phyloP scores from a whole-genome alignment of 805 yeast genomes.

The Hanseniaspora singularis region DNA sequence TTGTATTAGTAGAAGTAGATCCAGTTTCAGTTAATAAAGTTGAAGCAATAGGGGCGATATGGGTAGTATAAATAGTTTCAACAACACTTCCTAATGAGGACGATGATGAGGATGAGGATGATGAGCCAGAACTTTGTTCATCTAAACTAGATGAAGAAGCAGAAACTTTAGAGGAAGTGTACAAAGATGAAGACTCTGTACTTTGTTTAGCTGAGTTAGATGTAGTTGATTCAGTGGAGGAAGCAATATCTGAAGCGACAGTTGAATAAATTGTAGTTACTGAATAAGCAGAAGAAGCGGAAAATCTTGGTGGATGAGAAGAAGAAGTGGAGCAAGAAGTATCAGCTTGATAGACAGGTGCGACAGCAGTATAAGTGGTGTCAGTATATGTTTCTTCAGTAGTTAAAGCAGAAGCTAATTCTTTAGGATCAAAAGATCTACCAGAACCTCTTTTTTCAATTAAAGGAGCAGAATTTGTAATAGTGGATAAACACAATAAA shows the following conservation, averaged over 20 bases:
- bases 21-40: conserved; percentile 16
- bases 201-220: too few relatives aligned
- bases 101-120: background rate
- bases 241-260: too few relatives aligned
- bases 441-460: background rate
- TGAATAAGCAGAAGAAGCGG: background rate
- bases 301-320: conserved; percentile 6
- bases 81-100: background rate
- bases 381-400: background rate
- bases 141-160: too few relatives aligned
- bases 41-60: background rate
- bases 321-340: background rate
- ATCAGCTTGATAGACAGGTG: background rate
- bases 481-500: background rate
- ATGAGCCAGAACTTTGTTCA: too few relatives aligned
- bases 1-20: conserved; percentile 19
- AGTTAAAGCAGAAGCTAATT: conserved; percentile 1
- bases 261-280: background rate
- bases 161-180: too few relatives aligned
- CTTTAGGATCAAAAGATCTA: background rate
- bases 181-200: too few relatives aligned
- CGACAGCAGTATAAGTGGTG: conserved; percentile 7
- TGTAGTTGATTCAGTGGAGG: too few relatives aligned
- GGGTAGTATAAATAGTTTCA: too few relatives aligned
- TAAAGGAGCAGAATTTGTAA: background rate